Evolutionary conservation across 768 basidiomycete species (phyloP), one percentile per base, ranked within the genome.

Genomic region (Amanita subjunquillea): DNA sequence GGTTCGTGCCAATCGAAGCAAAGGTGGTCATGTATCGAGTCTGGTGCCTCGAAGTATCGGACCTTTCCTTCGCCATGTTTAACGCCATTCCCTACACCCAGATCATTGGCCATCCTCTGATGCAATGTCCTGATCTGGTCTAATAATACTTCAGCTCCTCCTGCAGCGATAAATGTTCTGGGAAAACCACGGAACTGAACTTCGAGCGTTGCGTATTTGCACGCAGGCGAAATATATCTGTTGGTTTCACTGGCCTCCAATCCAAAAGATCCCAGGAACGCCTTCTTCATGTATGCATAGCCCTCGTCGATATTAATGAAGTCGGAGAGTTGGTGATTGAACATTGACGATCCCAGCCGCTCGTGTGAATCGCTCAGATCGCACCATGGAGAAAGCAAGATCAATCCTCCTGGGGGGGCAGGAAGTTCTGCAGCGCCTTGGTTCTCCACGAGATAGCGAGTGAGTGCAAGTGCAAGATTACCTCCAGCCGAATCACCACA

Each of bases 401-500:
- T 58, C 1, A 85, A 66, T 3, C 69, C 69, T 8, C 72, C 71
- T 1, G 79, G 77, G 36, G 70, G 72, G 9, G 64, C 60, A 3
- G 76, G 77, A n/a, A 79, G 55, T 4, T 62, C 61, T 7, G 63
- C 49, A 2, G 65, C 51, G 27, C 59, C 60, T 29, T 67, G 65
- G 63, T 80, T 65, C 54, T 81, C 77, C 15, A 77, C 67, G 23
- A 88, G 74, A 57, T 83, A 83, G 3, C 81, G 79, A 7, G 70
- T 74, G 40, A 87, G 71, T 0, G 82, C 80, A 32, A 80, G 71
- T 0, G 80, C 79, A 23, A 90, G 76, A 63, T 90, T 85, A 4
- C 74, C 89, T 2, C 89, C 88, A 0, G 88, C 86, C 1, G 85
- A 90, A 62, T 91, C 87, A 2, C 88, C 89, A 17, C 71, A 71